Conservation (phyloP, 768 basidiomycete species). For the Clitopilus passeckerianus region DNA sequence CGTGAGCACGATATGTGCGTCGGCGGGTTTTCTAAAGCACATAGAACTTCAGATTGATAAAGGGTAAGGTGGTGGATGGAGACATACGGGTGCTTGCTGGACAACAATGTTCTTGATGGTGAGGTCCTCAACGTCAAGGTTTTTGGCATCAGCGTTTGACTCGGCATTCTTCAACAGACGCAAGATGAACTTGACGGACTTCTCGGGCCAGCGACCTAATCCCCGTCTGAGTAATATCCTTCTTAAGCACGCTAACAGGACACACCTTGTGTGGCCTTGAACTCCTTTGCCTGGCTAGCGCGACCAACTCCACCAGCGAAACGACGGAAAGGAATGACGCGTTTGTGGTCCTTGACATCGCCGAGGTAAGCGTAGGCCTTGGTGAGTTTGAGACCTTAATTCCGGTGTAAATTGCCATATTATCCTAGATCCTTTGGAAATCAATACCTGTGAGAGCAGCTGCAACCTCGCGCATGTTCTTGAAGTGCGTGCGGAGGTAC, state of each 20-base stretch:
- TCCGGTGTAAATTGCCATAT: conserved; percentile 1
- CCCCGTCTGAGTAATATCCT: neutral
- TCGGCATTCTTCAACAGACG: conserved; percentile 98
- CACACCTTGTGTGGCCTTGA: conserved; percentile 91
- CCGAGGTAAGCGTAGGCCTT: conserved; percentile 95
- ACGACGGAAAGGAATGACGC: conserved; percentile 93
- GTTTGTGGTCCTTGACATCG: conserved; percentile 95
- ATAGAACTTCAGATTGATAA: conserved; percentile 5
- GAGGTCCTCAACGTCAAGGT: conserved; percentile 88
- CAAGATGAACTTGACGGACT: conserved; percentile 93
- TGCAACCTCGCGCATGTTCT: conserved; percentile 99
- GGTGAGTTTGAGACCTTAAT: conserved; percentile 81
- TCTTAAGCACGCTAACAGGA: neutral
- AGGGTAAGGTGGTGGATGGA: neutral
- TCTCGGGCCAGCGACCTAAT: conserved; percentile 99
- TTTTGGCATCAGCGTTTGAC: conserved; percentile 98
- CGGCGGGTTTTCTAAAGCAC: conserved; percentile 85
- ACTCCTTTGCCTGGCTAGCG: conserved; percentile 92
- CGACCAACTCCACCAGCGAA: conserved; percentile 95
- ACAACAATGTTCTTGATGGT: conserved; percentile 96
- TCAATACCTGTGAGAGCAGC: conserved; percentile 82
- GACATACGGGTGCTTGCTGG: conserved; percentile 92
- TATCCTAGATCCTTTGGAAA: conserved; percentile 8
- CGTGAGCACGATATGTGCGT: conserved; percentile 97
- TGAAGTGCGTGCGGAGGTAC: conserved; percentile 99